phyloP scores from a whole-genome alignment of 164 flowering plant species.

The Platanus orientalis region DNA sequence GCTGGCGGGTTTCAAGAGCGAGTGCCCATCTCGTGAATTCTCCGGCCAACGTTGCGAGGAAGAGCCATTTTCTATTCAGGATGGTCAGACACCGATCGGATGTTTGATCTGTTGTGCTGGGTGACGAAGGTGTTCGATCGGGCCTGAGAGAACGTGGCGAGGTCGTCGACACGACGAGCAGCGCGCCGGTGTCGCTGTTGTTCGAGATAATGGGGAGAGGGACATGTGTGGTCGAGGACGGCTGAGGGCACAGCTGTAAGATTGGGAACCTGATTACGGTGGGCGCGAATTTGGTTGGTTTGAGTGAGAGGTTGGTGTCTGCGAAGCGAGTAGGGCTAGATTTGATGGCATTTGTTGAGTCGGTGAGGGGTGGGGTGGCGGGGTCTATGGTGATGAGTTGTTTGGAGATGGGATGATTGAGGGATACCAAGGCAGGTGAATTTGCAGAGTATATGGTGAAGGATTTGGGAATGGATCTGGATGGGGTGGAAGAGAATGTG shows the following conservation, averaged over 20 bases:
- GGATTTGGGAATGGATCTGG: conserved; percentile 4
- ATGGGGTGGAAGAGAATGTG: conserved; percentile 34
- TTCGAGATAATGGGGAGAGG: conserved; percentile 35
- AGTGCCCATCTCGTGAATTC: conserved; percentile 49
- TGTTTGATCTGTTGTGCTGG: conserved; percentile 45
- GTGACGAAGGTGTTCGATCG: conserved; percentile 23
- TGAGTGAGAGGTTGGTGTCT: conserved; percentile 70
- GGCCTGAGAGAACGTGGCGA: conserved; percentile 34
- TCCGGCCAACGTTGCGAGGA: conserved; percentile 34
- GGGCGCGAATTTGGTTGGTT: conserved; percentile 53
- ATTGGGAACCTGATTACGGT: conserved; percentile 69
- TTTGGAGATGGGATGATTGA: conserved; percentile 67
- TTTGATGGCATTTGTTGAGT: conserved; percentile 36
- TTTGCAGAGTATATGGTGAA: not conserved
- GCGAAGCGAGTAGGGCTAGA: conserved; percentile 63
- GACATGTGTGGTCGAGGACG: conserved; percentile 45
- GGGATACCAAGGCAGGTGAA: conserved; percentile 69
- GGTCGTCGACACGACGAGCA: conserved; percentile 63
- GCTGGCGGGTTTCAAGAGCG: conserved; percentile 39
- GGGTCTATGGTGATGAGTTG: conserved; percentile 70
- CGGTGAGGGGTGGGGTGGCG: conserved; percentile 58
- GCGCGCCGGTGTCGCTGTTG: conserved; percentile 53
- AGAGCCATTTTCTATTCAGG: conserved; percentile 64
- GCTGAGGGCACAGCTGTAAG: conserved; percentile 71
- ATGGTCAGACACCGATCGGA: conserved; percentile 78